Percentiles rank a stretch among this genome's conserved stretches.
Conservation (phyloP, 2,329 filamentous ascomycete species). For the Hymenoscyphus occultus region DNA sequence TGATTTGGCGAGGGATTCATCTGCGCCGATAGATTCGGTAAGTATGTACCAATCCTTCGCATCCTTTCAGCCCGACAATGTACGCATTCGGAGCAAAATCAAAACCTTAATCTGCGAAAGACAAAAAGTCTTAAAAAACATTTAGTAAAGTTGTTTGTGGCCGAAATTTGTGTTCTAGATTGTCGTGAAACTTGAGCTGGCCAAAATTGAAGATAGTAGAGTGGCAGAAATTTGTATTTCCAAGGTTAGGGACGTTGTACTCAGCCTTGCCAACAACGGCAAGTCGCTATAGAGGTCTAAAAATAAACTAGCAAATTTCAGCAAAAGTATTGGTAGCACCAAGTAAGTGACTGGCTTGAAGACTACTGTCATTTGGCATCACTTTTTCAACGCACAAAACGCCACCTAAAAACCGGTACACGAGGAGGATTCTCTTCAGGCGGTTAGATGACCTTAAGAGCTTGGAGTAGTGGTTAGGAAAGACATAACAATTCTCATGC, state of each 20-base stretch:
- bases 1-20: not conserved
- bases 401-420: not conserved
- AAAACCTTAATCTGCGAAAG: not conserved
- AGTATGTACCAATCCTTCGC: not conserved
- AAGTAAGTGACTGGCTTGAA: not conserved
- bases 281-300: not conserved
- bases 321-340: not conserved
- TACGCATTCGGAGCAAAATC: not conserved
- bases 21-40: not conserved
- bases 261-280: slow-evolving; percentile 3
- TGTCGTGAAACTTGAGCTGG: not conserved
- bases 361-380: not conserved
- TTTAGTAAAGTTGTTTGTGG: not conserved
- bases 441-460: not conserved
- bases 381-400: not conserved
- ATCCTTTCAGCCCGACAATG: not conserved
- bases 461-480: not conserved
- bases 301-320: not conserved
- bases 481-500: not conserved
- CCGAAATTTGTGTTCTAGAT: not conserved
- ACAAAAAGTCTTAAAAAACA: not conserved
- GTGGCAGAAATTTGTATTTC: not conserved
- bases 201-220: not conserved
- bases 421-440: not conserved
- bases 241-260: not conserved